Base-by-base conservation (phyloP, 2,329 filamentous ascomycete genomes). In the Dactylonectria estremocensis region DNA sequence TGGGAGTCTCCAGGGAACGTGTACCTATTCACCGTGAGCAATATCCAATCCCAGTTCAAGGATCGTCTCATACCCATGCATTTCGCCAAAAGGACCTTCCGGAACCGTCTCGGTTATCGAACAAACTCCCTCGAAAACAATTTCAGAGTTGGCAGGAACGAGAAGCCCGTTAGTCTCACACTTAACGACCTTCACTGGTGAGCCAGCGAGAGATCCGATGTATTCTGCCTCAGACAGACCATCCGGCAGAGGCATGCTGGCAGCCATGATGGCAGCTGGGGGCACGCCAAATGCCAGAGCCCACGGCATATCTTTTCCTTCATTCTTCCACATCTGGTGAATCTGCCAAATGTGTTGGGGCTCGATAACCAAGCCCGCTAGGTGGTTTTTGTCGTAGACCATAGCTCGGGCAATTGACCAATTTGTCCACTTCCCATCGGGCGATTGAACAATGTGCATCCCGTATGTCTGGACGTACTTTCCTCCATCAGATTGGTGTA, bases 391-490 rank as follows among this genome's bases (percentile, higher is more conserved):
- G 68, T 84, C 84, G 20, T 83, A 74, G 0, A 87, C 80, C 85
- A 88, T 87, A 1, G 81, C 84, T 0, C 83, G 77, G 3, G 79
- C 76, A 48, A 85, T 84, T 2, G 81, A 83, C 83, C 83, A 85
- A 66, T 85, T 85, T 0, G 83, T 84, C 85, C 86, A 88, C 18
- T 76, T 78, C 1, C 80, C 81, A 60, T 85, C 83, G 0, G 86
- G 84, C 0, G 82, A 80, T 67, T 83, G 81, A 0, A 87, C 75
- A 9, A 87, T 75, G 46, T 87, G 81, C 79, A 88, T 85, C 2
- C 86, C 86, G 46, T 83, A 85, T 0, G 86, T 88, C 64, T 87
- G 84, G 10, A 88, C 72, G 61, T 87, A 88, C 57, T 83, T 85
- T 0, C 86, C 86, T 0, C 85, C 85, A 56, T 88, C 85, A 0